Percentiles rank a stretch among this genome's conserved stretches.
phyloP scores from a whole-genome alignment of 441 rosid genomes.

The Capsella rubella region DNA sequence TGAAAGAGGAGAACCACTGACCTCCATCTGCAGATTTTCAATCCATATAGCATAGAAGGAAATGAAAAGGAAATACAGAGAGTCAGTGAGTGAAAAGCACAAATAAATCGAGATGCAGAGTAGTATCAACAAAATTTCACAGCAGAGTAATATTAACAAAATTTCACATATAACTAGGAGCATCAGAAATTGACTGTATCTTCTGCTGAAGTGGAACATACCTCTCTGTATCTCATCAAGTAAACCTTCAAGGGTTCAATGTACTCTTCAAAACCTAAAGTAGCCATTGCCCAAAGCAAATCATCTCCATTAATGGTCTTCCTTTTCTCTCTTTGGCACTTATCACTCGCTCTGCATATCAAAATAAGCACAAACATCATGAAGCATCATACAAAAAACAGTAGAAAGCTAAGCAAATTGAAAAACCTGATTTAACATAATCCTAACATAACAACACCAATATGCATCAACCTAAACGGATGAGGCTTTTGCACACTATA shows the following conservation, averaged over 20 bases:
- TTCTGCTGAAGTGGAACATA: constrained; percentile 33
- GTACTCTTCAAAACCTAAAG: constrained; percentile 95
- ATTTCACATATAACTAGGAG: too few relatives aligned
- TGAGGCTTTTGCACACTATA: neutral
- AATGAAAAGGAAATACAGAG: constrained; percentile 27
- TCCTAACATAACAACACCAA: constrained; percentile 3
- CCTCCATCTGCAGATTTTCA: constrained; percentile 82
- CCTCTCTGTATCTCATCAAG: constrained; percentile 88
- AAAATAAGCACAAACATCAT: neutral
- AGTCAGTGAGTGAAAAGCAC: constrained; percentile 40
- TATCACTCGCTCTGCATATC: constrained; percentile 86
- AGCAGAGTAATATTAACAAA: neutral
- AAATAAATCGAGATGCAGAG: neutral
- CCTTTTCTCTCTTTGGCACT: constrained; percentile 97
- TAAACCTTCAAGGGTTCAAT: constrained; percentile 90
- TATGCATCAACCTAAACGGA: neutral
- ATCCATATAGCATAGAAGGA: constrained; percentile 24
- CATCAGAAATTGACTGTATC: neutral
- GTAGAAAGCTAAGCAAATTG: neutral
- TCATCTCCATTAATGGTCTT: constrained; percentile 98
- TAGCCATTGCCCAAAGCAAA: constrained; percentile 97
- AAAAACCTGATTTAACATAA: neutral
- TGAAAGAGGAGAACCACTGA: constrained; percentile 42
- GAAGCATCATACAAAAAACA: constrained; percentile 15
- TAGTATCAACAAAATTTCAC: too few relatives aligned